Conservation (phyloP, 106 monocot species). For the Xerophyta viscosa region DNA sequence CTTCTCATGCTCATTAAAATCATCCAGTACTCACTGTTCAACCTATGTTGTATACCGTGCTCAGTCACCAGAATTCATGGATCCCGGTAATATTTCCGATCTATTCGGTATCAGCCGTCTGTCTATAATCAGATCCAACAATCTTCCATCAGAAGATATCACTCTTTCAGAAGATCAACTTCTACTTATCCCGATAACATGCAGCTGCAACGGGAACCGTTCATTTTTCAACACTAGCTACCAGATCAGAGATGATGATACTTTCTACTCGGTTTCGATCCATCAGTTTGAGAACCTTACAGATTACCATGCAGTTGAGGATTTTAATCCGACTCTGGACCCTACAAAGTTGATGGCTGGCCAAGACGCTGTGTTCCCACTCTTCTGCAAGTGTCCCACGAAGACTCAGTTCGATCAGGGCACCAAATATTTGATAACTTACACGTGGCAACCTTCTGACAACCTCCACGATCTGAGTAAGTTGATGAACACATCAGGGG, state of each 20-base stretch:
- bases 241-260: slow-evolving; percentile 19
- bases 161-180: slow-evolving; percentile 19
- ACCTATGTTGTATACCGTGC: slow-evolving; percentile 25
- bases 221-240: slow-evolving; percentile 25
- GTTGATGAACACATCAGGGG: slow-evolving; percentile 17
- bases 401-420: slow-evolving; percentile 15
- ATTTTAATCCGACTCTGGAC: slow-evolving; percentile 17
- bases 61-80: slow-evolving; percentile 8
- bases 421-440: slow-evolving; percentile 22
- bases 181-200: slow-evolving; percentile 26
- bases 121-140: slow-evolving; percentile 17
- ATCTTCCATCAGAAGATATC: slow-evolving; percentile 21
- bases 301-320: slow-evolving; percentile 8
- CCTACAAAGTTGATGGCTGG: slow-evolving; percentile 12
- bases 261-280: slow-evolving; percentile 24
- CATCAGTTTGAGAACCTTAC: slow-evolving; percentile 29
- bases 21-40: slow-evolving; percentile 5
- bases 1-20: slow-evolving; percentile 25
- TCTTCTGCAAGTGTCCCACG: slow-evolving; percentile 29
- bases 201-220: slow-evolving; percentile 26
- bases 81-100: slow-evolving; percentile 19
- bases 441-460: slow-evolving; percentile 28
- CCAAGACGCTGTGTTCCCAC: slow-evolving; percentile 20
- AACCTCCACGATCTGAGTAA: slow-evolving; percentile 15
- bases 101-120: slow-evolving; percentile 29